These are phyloP conservation scores for Trichoderma hamatum DNA, from an alignment of 2,329 filamentous ascomycete species.

Conservation along the genomic window DNA sequence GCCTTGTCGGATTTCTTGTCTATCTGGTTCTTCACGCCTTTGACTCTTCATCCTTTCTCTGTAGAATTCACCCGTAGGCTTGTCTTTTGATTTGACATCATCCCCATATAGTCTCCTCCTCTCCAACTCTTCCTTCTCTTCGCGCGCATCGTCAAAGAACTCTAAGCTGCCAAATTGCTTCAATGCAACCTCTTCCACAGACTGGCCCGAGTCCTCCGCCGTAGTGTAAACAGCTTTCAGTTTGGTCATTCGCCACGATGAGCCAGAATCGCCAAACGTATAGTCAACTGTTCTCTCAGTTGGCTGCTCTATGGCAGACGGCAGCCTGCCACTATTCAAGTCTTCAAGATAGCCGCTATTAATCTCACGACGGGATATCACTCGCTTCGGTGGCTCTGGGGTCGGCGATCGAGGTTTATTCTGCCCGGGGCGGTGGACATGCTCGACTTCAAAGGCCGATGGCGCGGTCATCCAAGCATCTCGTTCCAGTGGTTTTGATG, in stretches of 20 bases:
- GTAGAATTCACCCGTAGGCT: slow-evolving; percentile 84
- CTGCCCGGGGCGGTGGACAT: slow-evolving; percentile 62
- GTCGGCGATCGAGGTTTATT: slow-evolving; percentile 58
- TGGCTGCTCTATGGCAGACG: slow-evolving; percentile 34
- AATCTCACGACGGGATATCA: slow-evolving; percentile 78
- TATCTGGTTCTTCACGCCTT: slow-evolving; percentile 37
- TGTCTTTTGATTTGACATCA: slow-evolving; percentile 82
- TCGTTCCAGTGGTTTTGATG: slow-evolving; percentile 56
- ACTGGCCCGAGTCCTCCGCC: slow-evolving; percentile 71
- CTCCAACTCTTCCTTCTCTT: slow-evolving; percentile 91
- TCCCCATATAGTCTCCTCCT: slow-evolving; percentile 79
- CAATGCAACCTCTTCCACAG: slow-evolving; percentile 79
- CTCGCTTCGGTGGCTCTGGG: slow-evolving; percentile 59
- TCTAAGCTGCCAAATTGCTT: slow-evolving; percentile 80
- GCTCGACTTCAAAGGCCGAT: slow-evolving; percentile 80
- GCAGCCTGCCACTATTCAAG: slow-evolving; percentile 55
- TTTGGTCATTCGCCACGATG: slow-evolving; percentile 96
- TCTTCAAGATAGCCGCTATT: slow-evolving; percentile 66
- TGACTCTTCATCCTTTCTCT: slow-evolving; percentile 70
- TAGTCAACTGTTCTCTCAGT: slow-evolving; percentile 68
- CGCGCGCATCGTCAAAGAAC: slow-evolving; percentile 88
- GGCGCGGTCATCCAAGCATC: slow-evolving; percentile 96
- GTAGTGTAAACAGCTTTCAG: slow-evolving; percentile 81
- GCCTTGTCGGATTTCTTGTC: slow-evolving; percentile 53
- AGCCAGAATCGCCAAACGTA: slow-evolving; percentile 84